phyloP scores from a whole-genome alignment of 441 rosid genomes.

The Populus hybrid region DNA sequence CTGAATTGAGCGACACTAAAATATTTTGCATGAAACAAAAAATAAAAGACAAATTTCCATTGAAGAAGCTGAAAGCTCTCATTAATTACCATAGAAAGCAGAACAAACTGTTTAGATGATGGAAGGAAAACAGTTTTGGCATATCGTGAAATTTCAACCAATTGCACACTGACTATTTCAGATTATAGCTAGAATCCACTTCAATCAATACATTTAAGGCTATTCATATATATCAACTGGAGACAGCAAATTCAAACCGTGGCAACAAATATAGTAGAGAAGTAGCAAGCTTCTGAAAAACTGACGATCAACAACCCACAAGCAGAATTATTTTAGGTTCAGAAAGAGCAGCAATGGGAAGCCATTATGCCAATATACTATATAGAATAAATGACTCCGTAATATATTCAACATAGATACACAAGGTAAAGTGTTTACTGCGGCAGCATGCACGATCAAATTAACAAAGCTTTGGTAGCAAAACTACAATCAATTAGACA shows the following conservation, averaged over 20 bases:
- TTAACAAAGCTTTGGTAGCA: too few species aligned
- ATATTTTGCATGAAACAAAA: background rate
- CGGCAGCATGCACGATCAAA: too few species aligned
- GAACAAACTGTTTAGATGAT: background rate
- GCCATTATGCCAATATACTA: too few species aligned
- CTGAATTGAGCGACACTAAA: background rate
- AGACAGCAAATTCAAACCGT: background rate
- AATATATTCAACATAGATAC: too few species aligned
- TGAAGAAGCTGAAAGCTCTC: background rate
- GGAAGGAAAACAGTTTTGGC: constrained; percentile 16
- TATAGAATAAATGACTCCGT: too few species aligned
- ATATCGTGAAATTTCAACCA: background rate
- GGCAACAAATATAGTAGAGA: background rate
- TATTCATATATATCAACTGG: background rate
- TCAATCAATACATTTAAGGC: background rate
- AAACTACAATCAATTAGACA: too few species aligned
- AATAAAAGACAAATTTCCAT: background rate
- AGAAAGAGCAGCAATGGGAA: too few species aligned
- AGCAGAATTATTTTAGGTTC: too few species aligned
- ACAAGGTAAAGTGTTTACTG: too few species aligned
- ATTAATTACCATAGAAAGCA: background rate
- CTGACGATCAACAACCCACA: too few species aligned
- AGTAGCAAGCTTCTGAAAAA: background rate
- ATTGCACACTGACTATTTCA: background rate
- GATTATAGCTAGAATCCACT: background rate